phyloP scores from a whole-genome alignment of 2,329 filamentous ascomycete species.

The Penicillium sp. region DNA sequence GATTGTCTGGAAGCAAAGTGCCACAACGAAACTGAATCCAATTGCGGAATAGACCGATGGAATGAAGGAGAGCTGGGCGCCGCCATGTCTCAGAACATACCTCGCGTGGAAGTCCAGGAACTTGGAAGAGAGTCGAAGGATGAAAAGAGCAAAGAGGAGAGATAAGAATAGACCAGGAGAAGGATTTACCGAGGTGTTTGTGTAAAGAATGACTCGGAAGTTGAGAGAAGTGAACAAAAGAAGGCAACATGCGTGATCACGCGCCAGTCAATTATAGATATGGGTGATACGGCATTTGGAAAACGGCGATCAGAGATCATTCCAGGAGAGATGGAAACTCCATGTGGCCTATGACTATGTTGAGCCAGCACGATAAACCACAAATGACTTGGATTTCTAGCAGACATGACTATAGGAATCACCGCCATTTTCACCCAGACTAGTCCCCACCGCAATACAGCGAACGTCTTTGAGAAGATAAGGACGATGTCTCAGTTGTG shows the following conservation, averaged over 20 bases:
- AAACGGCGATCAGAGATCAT: constrained; percentile 5
- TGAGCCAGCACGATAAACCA: no score
- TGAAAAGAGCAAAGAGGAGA: constrained; percentile 1
- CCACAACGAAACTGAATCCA: constrained; percentile 3
- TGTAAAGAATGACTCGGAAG: no score
- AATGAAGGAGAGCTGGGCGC: constrained; percentile 14
- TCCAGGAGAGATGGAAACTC: constrained; percentile 3
- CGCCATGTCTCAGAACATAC: constrained; percentile 12
- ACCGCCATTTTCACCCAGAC: constrained; percentile 8
- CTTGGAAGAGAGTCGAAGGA: constrained; percentile 3
- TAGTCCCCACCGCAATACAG: constrained; percentile 9
- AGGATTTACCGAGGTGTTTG: no score
- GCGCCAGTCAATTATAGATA: no score
- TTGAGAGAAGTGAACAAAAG: no score
- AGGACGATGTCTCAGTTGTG: constrained; percentile 17
- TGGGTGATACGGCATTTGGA: no score
- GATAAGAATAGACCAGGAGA: no score
- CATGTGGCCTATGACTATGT: constrained; percentile 6
- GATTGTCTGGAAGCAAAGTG: neutral
- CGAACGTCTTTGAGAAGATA: constrained; percentile 3
- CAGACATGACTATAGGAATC: neutral
- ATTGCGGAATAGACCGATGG: constrained; percentile 1
- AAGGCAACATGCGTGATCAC: no score
- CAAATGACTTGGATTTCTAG: no score
- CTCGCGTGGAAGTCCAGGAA: neutral